Evolutionary conservation across 345 rosid species (phyloP), one percentile per base, ranked within the genome.

Genomic region (Gossypium raimondii): DNA sequence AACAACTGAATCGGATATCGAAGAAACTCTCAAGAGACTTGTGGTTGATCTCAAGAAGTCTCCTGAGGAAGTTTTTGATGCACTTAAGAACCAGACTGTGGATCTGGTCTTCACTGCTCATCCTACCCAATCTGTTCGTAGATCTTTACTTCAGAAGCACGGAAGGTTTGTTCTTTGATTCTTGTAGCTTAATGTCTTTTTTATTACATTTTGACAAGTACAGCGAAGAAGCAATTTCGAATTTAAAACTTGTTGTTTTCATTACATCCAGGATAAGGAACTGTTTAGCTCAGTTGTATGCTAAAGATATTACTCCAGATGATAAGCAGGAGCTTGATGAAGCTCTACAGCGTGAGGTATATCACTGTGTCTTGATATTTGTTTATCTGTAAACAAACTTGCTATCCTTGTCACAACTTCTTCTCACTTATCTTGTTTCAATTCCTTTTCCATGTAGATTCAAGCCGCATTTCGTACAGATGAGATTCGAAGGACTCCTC

Each of bases 391-490:
- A 38, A 55, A 29, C 13, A 13, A 50, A 48, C 20, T 63, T 51
- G 43, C 61, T 50, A 47, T 67, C 18, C 24, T 18, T 14, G 4
- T 34, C 13, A 9, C 58, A 47, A 41, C 16, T 50, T 69, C 2
- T 41, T 48, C 22, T 67, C 22, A 29, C 61, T 76, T 10, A 47
- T 72, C 69, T 72, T 76, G n/a, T 67, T 58, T 22, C 0, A 10
- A 18, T 20, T 56, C 34, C 18, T 22, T 57, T 67, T 20, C 25
- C 20, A 22, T 81, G 65, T 75, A 95, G 99, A 93, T 96, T 81
- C 99, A 96, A 96, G 99, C 99, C 87, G 99, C 98, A 34, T 96
- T 93, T 77, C 98, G 99, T n/a, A 96, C 99, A 0, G 99, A 96
- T 85, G 99, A 96, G 85, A 96, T 96, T 63, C 88, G 97, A 55